Base-by-base conservation (phyloP, 192 early-diverging fungal genomes). In the Coemansia sp. region DNA sequence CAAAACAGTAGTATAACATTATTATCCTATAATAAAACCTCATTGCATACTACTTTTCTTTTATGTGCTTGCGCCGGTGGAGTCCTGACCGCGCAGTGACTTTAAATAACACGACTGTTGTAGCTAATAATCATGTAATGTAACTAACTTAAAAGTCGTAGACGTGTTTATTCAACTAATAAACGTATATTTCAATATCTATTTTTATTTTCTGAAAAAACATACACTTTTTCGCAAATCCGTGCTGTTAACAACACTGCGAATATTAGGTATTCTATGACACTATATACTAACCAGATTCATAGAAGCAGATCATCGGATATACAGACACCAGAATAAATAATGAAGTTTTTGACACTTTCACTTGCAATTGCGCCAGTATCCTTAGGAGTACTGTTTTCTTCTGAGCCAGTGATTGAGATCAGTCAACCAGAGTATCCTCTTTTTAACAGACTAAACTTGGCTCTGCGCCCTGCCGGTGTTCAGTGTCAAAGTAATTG, bases 401-500 rank as follows among this genome's bases (percentile, higher is more conserved):
- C 23, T 1, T 9, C 24, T 21, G 36, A 53, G 21, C 24, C 65
- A 20, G 56, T 51, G 31, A 33, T 50, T 14, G 42, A 23, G 29
- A 6, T 4, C 11, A 46, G 50, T 20, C 29, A 29, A 20, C 33
- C 5, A 29, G 3, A 24, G 11, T 29, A 32, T 17, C 29, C 57
- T 0, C 57, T 67, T 22, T 31, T 67, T 54, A 50, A 20, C 5
- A 30, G 3, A 39, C 19, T 19, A 32, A 22, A 9, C 23, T 0
- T 17, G 1, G 22, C 51, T 2, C 23, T 33, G 31, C 32, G 32
- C 32, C 31, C 60, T 4, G 68, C 22, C 7, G 61, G 66, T 29
- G 54, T 51, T 4, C 67, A 73, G 56, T 78, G 76, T 52, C 59
- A 69, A 51, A 71, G 76, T 52, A 64, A 78, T 11, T 78, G 76